These are phyloP conservation scores for Aspergillus melleus DNA, from an alignment of 2,329 filamentous ascomycete species.

Conservation along the genomic window DNA sequence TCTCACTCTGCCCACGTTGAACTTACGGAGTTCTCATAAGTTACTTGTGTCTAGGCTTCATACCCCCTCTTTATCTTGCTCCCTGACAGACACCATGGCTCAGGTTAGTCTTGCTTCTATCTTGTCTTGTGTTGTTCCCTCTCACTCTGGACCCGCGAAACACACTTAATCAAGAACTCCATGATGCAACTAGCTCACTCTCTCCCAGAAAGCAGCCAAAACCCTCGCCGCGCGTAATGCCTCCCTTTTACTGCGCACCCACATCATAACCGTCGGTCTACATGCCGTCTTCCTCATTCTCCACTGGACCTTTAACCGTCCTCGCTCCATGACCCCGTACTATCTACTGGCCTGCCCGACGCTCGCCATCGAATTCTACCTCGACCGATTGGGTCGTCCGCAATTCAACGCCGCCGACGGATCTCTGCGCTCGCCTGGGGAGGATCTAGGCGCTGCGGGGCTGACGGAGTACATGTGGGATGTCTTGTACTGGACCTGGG, in stretches of 20 bases:
- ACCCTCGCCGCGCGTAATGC: constrained; percentile 76
- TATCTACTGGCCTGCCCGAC: constrained; percentile 70
- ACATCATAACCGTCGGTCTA: constrained; percentile 70
- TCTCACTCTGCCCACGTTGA: neutral
- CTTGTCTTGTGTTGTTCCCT: neutral
- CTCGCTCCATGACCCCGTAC: constrained; percentile 66
- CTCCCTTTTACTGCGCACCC: constrained; percentile 74
- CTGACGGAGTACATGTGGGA: constrained; percentile 99
- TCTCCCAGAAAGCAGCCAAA: constrained; percentile 50
- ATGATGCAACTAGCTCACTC: constrained; percentile 5
- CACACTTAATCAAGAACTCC: neutral
- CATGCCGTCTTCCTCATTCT: constrained; percentile 74
- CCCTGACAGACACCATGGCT: constrained; percentile 20
- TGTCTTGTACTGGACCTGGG: constrained; percentile 91
- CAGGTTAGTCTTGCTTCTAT: constrained; percentile 21
- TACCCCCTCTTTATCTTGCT: neutral
- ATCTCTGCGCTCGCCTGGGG: constrained; percentile 73
- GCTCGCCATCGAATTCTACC: constrained; percentile 76
- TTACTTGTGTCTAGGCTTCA: neutral
- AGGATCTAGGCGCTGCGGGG: constrained; percentile 83
- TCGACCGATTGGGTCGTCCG: constrained; percentile 82
- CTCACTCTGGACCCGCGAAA: neutral
- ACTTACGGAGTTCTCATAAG: neutral
- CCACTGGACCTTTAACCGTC: constrained; percentile 64
- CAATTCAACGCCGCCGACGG: constrained; percentile 64